Base-by-base conservation (phyloP, 2,329 filamentous ascomycete genomes). In the Magnaporthiopsis rhizophila region DNA sequence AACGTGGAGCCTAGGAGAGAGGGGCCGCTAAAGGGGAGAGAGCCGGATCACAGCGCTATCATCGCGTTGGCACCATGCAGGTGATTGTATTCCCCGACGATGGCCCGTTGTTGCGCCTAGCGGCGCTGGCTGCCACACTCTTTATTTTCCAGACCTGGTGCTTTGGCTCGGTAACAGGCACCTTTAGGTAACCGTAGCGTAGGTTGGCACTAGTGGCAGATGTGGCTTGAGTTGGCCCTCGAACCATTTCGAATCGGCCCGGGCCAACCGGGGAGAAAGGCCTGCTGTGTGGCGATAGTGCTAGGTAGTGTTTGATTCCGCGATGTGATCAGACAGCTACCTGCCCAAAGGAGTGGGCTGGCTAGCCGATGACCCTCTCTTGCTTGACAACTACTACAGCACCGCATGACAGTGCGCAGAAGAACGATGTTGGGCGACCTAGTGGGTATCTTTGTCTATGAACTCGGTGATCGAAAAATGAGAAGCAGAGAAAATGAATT, bases 331-430 rank as follows among this genome's bases (percentile, higher is more conserved):
- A 38, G 36, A 38, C 36, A 38, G n/a, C n/a, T n/a, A n/a, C n/a
- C n/a, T n/a, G 11, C 4, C 32, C 32, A 34, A 34, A 34, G 32
- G 32, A 34, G 9, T 11, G 1, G 34, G 36, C 62, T 62, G 24
- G 32, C 62, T 56, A 65, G 64, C 57, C 62, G 53, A 58, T 5
- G 28, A 30, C 36, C 12, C 36, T 38, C 36, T 12, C 36, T 38
- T 12, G 36, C 11, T 38, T 11, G 36, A 3, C 36, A 12, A 38
- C 36, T 15, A 12, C 36, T 12, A 38, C 36, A 15, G 30, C 30
- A 32, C 30, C 3, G 30, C 30, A 32, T 8, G 30, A 32, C 8
- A 32, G 30, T 32, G 3, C 3, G 30, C 30, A 38, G 11, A 12
- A 3, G 36, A 38, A 38, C 15, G 12, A 15, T 38, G 11, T 38